Base-by-base conservation (phyloP, 2,329 filamentous ascomycete genomes). In the Fusarium graminum region DNA sequence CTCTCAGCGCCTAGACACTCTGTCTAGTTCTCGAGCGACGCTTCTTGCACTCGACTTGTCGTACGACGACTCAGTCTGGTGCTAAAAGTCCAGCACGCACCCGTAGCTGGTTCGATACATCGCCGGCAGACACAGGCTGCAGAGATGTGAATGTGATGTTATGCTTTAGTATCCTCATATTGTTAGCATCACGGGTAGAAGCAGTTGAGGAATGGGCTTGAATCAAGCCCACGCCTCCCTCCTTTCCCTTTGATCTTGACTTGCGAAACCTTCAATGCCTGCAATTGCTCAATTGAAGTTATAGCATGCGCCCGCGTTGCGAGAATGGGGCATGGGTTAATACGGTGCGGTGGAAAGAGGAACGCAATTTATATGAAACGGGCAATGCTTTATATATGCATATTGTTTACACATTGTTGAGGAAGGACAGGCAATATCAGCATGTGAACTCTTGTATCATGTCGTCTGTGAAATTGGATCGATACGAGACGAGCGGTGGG, bases 41-140 rank as follows among this genome's bases (percentile, higher is more conserved):
- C 19, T 28, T 57, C 36, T 34, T 34, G 22, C 19, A 43, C 39
- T 58, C 41, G 32, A n/a, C 19, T 59, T 59, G 46, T 50, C 39
- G 63, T 66, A 46, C 46, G 29, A 66, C 63, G n/a, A 26, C 57
- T 38, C 28, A 42, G 44, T 47, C 38, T 60, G n/a, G 41, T n/a
- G 22, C 38, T 47, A 41, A 34, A 36, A 54, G 34, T 56, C 56
- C 46, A 57, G 46, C 52, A 51, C 22, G 6, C 22, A 22, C 42
- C 63, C 62, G 53, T 50, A 16, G 16, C 39, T 41, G 42, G 36
- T 32, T 44, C 28, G 25, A 14, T 46, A 28, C 26, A 46, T 43
- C 50, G 44, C 29, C 44, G 46, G 55, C 41, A 61, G 30, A 29
- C 14, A 14, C 26, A 52, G 36, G 44, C 17, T 59, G 39, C 13